Evolutionary conservation across 768 basidiomycete genomes (phyloP), one percentile per base, ranked within the genome.

Genomic region (Kockovaella imperatae): DNA sequence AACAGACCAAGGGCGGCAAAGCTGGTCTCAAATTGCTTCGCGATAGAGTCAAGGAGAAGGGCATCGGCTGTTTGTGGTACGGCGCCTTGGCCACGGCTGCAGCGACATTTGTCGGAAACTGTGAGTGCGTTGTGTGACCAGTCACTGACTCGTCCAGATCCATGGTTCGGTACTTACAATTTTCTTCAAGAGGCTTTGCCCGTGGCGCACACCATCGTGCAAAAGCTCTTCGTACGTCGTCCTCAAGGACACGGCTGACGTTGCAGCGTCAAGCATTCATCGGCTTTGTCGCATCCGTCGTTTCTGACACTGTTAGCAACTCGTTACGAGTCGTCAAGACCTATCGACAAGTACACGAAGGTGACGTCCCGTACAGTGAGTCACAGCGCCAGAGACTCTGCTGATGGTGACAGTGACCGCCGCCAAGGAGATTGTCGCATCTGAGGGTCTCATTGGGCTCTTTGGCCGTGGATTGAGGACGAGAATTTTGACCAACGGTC

Each of bases 261-360:
- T 25, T 23, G 25, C 41, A 64, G 59, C 82, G 93, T 15, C 84
- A 87, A 36, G 90, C 89, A 0, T 79, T 90, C 68, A 95, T 96
- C 54, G 93, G 90, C 1, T 96, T 96, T 70, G 76, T 74, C 25
- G 87, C 90, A 1, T 87, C 87, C 4, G 75, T 95, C 44, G 76
- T 82, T 2, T 90, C 87, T 10, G 93, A 96, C 65, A 84, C 82
- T 1, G 65, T 84, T 34, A 87, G 84, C 35, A 96, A 96, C 74
- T 87, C 84, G 4, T 74, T 97, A 1, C 80, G 88, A 17, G 91
- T 97, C 2, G 73, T 97, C 64, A 97, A 96, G 77, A 96, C 93
- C 0, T 96, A 95, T 72, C 76, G 91, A 14, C 93, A 97, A 68
- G 88, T 91, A 26, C 80, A 89, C 64, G 82, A 84, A 52, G 80